A percentile compares a stretch with the other conserved stretches of the same genome.
Conservation (phyloP, 495 filamentous ascomycete genomes). For the Penicillium simplicissimum region DNA sequence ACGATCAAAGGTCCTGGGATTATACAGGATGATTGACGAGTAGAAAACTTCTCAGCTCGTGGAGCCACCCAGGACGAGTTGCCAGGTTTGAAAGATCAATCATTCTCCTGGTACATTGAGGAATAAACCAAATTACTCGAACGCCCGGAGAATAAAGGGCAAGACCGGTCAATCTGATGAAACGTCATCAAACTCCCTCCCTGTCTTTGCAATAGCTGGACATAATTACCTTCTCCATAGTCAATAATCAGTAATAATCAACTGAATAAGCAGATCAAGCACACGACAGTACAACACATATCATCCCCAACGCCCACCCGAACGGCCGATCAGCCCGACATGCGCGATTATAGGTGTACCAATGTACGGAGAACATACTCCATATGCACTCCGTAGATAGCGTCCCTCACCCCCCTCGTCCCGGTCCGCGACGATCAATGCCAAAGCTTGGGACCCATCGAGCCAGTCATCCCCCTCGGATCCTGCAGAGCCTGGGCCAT, state of each 20-base stretch:
- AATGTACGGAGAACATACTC: no score
- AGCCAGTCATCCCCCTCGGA: neutral
- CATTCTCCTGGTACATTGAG: neutral
- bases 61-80: neutral
- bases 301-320: neutral
- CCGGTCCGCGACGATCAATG: conserved; percentile 10
- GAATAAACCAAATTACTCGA: neutral
- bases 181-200: neutral
- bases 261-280: neutral
- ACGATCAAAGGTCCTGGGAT: neutral
- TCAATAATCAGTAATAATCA: neutral
- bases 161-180: neutral
- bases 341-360: neutral
- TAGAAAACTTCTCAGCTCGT: neutral
- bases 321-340: neutral
- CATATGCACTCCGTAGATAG: neutral
- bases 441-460: conserved; percentile 3
- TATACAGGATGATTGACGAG: neutral
- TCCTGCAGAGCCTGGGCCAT: neutral
- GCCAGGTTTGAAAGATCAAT: neutral
- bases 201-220: neutral
- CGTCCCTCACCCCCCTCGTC: conserved; percentile 1
- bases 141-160: neutral
- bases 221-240: neutral
- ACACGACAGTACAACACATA: neutral